Evolutionary conservation across 2,329 filamentous ascomycete genomes (phyloP), one percentile per base, ranked within the genome.

Genomic region (Arthrocladium fulminans): DNA sequence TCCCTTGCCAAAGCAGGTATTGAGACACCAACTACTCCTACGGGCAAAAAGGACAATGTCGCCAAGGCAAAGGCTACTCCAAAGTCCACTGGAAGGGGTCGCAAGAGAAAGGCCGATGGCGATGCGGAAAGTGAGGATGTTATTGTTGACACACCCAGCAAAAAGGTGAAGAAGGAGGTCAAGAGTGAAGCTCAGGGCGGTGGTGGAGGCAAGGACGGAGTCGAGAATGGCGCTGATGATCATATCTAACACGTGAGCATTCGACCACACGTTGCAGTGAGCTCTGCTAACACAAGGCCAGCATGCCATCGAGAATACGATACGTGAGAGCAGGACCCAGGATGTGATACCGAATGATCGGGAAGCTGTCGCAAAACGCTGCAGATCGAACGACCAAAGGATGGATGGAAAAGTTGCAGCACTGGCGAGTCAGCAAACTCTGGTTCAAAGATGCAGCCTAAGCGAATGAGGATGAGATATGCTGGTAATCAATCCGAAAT

Each of bases 171-270:
- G 37, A 37, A 38, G 29, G 41, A 44, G 10, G 32, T 15, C 19
- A 27, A 25, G 27, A 32, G n/a, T n/a, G n/a, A n/a, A n/a, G n/a
- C n/a, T n/a, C n/a, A 38, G n/a, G 44, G 27, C 13, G 6, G 6
- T 35, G 32, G 27, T 12, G 45, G 25, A 5, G 45, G 24, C 17
- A 19, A 32, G 63, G 0, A 67, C 66, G 35, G 20, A 27, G 20
- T 8, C 25, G 41, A 40, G 35, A n/a, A 17, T 15, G 20, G 19
- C 12, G n/a, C 39, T 24, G 45, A 24, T 24, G 35, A 30, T 12
- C 13, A 43, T 20, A 35, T 35, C 32, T 35, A 15, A 35, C n/a
- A 35, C 13, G 32, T 35, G n/a, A 35, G 32, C 17, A 35, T 5
- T 6, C 17, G 17, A 35, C 4, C 32, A n/a, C n/a, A n/a, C n/a